Percentiles rank a stretch among this genome's conserved stretches.
These are phyloP conservation scores for Gnomoniopsis smithogilvyi DNA, from an alignment of 2,329 filamentous ascomycete genomes.

Conservation along the genomic window DNA sequence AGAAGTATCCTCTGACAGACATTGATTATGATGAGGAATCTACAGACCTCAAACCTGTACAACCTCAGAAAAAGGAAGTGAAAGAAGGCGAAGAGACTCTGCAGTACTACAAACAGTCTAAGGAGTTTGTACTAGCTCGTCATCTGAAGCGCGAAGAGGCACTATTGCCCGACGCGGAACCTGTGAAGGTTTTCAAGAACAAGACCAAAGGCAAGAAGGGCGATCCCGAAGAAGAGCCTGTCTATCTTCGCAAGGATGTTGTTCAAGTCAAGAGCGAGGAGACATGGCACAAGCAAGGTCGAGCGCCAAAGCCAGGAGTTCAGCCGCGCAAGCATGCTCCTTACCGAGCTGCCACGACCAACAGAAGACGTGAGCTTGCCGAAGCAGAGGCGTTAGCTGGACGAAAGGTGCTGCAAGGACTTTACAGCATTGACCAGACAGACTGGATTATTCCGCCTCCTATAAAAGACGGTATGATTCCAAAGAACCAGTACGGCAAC, in stretches of 20 bases:
- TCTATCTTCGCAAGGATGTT: conserved; percentile 77
- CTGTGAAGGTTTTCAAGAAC: conserved; percentile 71
- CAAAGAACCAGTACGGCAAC: conserved; percentile 92
- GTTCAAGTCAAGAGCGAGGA: conserved; percentile 86
- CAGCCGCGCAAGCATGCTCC: conserved; percentile 82
- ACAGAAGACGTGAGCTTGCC: conserved; percentile 83
- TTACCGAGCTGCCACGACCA: conserved; percentile 85
- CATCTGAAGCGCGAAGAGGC: conserved; percentile 93
- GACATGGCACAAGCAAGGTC: conserved; percentile 96
- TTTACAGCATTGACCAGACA: conserved; percentile 83
- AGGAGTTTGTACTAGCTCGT: conserved; percentile 79
- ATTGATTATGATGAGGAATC: conserved; percentile 77
- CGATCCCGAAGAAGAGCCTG: conserved; percentile 71
- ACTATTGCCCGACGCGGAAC: conserved; percentile 62
- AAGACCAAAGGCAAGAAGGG: conserved; percentile 70
- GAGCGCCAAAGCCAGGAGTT: conserved; percentile 67
- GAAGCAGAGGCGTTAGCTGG: conserved; percentile 78
- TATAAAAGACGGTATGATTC: conserved; percentile 80
- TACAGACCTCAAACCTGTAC: conserved; percentile 70
- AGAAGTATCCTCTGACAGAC: conserved; percentile 56
- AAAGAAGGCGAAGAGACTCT: conserved; percentile 78
- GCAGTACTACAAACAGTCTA: conserved; percentile 82
- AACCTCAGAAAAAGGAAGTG: conserved; percentile 69
- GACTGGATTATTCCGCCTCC: conserved; percentile 93
- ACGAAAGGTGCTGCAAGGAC: conserved; percentile 78